Percentiles rank a stretch among this genome's conserved stretches.
These are phyloP conservation scores for Peterozyma toletana DNA, from an alignment of 805 yeast genomes.

Conservation along the genomic window DNA sequence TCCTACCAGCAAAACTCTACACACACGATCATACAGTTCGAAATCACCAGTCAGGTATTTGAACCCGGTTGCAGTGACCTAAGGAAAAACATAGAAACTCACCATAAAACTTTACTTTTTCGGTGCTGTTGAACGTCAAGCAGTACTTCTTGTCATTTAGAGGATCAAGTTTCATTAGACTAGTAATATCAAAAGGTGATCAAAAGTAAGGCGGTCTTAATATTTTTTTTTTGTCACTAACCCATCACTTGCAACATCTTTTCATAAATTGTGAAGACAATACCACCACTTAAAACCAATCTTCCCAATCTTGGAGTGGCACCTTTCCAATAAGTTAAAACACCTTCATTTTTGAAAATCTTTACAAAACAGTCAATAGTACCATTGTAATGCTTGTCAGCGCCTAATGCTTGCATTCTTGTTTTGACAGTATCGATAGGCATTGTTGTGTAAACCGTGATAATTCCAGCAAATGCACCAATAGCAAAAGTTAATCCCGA, in stretches of 20 bases:
- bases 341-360: conserved; percentile 82
- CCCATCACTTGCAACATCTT: conserved; percentile 64
- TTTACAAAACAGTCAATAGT: conserved; percentile 78
- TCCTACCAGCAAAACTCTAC: too few species aligned
- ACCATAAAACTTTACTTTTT: too few species aligned
- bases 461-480: conserved; percentile 85
- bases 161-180: too few species aligned
- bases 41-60: too few species aligned
- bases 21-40: too few species aligned
- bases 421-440: conserved; percentile 95
- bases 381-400: conserved; percentile 59
- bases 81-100: too few species aligned
- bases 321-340: conserved; percentile 93
- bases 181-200: too few species aligned
- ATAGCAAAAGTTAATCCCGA: conserved; percentile 77
- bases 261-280: conserved; percentile 93
- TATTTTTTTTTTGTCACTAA: conserved; percentile 13
- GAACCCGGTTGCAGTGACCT: too few species aligned
- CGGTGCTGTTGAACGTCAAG: too few species aligned
- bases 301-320: conserved; percentile 96
- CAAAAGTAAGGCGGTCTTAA: too few species aligned
- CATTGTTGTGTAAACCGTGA: conserved; percentile 91
- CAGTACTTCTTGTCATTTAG: too few species aligned
- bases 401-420: conserved; percentile 90
- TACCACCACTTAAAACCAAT: conserved; percentile 89